Percentiles rank a stretch among this genome's conserved stretches.
phyloP scores from a whole-genome alignment of 1,284 basidiomycete genomes.

The Stereum hirsutum region DNA sequence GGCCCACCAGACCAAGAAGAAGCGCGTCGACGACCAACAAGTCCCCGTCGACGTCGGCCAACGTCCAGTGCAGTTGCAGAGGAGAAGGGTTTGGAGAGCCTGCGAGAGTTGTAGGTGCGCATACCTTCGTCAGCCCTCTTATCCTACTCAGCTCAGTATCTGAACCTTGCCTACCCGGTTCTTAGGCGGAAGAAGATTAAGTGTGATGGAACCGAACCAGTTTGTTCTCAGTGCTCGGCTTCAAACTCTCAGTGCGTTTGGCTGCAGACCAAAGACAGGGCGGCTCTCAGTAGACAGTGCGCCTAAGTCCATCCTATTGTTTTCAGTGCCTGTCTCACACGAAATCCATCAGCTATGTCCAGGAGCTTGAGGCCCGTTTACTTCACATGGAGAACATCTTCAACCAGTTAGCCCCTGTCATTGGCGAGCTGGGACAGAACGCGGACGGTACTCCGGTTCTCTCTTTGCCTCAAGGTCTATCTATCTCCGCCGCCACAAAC shows the following conservation, averaged over 20 bases:
- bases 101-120: slow-evolving; percentile 78
- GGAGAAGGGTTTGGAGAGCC: slow-evolving; percentile 71
- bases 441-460: slow-evolving; percentile 17
- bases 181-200: slow-evolving; percentile 81
- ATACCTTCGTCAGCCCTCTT: slow-evolving; percentile 11
- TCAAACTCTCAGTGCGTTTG: slow-evolving; percentile 73
- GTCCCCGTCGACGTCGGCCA: slow-evolving; percentile 43
- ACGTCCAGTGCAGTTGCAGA: slow-evolving; percentile 67
- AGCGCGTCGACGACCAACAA: slow-evolving; percentile 51
- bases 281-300: slow-evolving; percentile 77
- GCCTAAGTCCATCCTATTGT: slow-evolving; percentile 22
- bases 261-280: slow-evolving; percentile 81
- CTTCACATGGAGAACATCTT: slow-evolving; percentile 80
- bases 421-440: slow-evolving; percentile 53
- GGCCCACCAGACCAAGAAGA: slow-evolving; percentile 62
- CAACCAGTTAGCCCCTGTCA: slow-evolving; percentile 65
- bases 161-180: slow-evolving; percentile 5
- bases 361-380: slow-evolving; percentile 76
- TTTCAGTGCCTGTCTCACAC: slow-evolving; percentile 10
- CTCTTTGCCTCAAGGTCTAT: slow-evolving; percentile 11
- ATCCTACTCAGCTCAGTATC: slow-evolving; percentile 2
- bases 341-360: slow-evolving; percentile 56
- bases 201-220: slow-evolving; percentile 77
- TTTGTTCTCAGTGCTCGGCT: slow-evolving; percentile 69
- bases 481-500: slow-evolving; percentile 14